Base-by-base conservation (phyloP, 2,329 filamentous ascomycete species). In the Talaromyces marneffei region DNA sequence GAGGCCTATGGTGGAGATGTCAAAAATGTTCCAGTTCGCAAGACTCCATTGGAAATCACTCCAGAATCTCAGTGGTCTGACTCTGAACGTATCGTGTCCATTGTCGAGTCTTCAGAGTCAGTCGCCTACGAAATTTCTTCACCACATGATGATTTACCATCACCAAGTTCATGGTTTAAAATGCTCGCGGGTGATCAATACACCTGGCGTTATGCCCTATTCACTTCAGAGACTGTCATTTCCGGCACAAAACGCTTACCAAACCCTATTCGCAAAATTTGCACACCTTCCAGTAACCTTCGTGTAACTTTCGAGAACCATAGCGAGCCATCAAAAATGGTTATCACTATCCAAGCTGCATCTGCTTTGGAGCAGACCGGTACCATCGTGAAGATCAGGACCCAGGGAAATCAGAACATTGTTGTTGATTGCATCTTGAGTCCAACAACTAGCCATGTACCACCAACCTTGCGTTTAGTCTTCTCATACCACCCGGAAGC, bases 401-500 rank as follows among this genome's bases (percentile, higher is more conserved):
- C 44, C 2, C 44, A 48, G 25, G 52, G 52, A 14, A 55, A 55
- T 12, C 31, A 55, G 20, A 25, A 40, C 20, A 55, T 39, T 8
- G 33, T 39, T 27, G 33, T 55, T 39, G 52, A 55, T 39, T 55
- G 44, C 35, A 55, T 55, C 33, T 97, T 57, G 90, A 97, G 44
- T 29, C 44, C 44, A 48, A 48, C 44, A 73, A 87, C 93, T 65
- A 90, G 88, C 77, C 79, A 93, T 16, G 87, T 91, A n/a, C 84
- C 91, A 18, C 27, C 46, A 33, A 52, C 5, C 9, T 80, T 99
- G 62, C 88, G 90, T 23, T 86, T 99, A 66, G 85, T 87, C 72
- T 97, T 97, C 80, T 91, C 85, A 3, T 99, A 97, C 78, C 90
- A 92, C 73, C 94, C 94, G 1, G 92, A 97, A 76, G 89, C 91